Evolutionary conservation across 345 rosid species (phyloP), one percentile per base, ranked within the genome.

Genomic region (Eucalyptus cloeziana): DNA sequence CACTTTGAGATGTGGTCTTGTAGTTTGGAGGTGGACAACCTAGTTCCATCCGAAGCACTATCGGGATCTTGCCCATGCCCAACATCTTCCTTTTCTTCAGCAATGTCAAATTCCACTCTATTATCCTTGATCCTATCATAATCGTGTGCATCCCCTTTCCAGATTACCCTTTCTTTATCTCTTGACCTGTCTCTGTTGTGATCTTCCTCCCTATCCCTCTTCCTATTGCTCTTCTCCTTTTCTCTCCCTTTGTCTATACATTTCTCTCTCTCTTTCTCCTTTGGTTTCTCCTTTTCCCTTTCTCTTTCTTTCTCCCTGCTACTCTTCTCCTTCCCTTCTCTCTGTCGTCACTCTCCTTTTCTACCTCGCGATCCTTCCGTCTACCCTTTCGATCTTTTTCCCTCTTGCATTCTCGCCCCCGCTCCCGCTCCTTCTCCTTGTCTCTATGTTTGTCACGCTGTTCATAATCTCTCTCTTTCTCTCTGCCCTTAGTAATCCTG

Each of bases 1-100:
- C 90, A 95, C 99, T 92, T 96, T 90, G 89, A 88, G 89, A 98
- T 95, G 87, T 97, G 96, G 76, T 93, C 94, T 93, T 90, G 92
- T 44, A 97, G 90, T 49, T 91, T 96, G 25, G 88, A 87, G 2
- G 94, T 24, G 87, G 96, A 81, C 85, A 86, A 49, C 45, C 88
- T 91, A 90, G 91, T 87, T 86, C 89, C 93, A 91, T 91, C 91
- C 4, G 91, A 91, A 79, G 91, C 88, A 87, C 88, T 89, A 80
- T 90, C 93, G 58, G 88, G 92, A 90, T 86, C 86, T 86, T 90
- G 91, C 27, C 88, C 94, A 21, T 81, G 89, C 87, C 91, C 92
- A 89, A 86, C 91, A 50, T 83, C 90, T 17, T 45, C 91, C 49
- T 90, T 94, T 91, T 89, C 93, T 71, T 92, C 92, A 88, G 92